These are phyloP conservation scores for Dactylorhiza incarnata DNA, from an alignment of 106 monocot genomes.

Conservation along the genomic window DNA sequence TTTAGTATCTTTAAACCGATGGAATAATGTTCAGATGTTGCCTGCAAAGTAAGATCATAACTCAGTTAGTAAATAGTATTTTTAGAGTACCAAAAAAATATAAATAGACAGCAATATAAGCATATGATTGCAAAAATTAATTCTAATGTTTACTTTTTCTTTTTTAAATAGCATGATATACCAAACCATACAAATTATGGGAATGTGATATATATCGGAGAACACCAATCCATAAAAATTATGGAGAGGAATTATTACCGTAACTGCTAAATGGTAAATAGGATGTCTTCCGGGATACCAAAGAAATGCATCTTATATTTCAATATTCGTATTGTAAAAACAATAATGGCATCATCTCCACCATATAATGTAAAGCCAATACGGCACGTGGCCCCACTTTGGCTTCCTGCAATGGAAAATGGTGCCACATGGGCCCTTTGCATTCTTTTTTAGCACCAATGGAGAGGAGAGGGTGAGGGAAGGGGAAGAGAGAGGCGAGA, in stretches of 20 bases:
- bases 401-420: too few relatives aligned
- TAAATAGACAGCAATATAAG: neutral
- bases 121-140: neutral
- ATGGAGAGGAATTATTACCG: neutral
- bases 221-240: neutral
- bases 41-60: constrained; percentile 25
- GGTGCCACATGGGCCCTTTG: too few relatives aligned
- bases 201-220: neutral
- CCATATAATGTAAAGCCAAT: neutral
- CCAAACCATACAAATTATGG: neutral
- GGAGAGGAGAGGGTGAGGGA: too few relatives aligned
- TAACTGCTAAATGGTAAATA: neutral
- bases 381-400: neutral
- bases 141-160: too few relatives aligned
- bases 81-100: neutral
- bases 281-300: neutral
- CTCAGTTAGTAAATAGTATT: neutral
- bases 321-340: neutral
- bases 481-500: too few relatives aligned
- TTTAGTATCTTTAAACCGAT: constrained; percentile 95
- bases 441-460: too few relatives aligned
- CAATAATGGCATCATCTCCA: neutral
- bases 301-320: neutral
- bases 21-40: constrained; percentile 72
- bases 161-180: too few relatives aligned